A percentile compares a stretch with the other conserved stretches of the same genome.
These are phyloP conservation scores for Triticum aestivum DNA, from an alignment of 176 grass and related monocot genomes.

Conservation along the genomic window DNA sequence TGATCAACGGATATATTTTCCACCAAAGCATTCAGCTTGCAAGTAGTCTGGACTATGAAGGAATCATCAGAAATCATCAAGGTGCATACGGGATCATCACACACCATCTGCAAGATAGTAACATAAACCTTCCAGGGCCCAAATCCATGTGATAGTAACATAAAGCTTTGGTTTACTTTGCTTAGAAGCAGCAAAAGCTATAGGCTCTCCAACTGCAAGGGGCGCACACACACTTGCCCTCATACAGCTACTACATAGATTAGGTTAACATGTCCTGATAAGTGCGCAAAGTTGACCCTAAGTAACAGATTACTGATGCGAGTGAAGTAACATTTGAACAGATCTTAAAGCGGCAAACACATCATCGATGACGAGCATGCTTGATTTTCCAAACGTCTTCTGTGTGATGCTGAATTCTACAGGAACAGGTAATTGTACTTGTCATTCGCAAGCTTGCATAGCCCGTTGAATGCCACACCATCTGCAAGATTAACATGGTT, in stretches of 20 bases:
- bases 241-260: constrained; percentile 24
- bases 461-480: constrained; percentile 55
- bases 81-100: background rate
- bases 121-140: no score
- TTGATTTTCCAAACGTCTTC: constrained; percentile 23
- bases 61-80: constrained; percentile 5
- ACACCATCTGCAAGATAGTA: no score
- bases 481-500: constrained; percentile 49
- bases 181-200: constrained; percentile 24
- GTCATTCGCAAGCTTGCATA: constrained; percentile 71
- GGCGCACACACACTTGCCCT: background rate
- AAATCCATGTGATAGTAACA: background rate
- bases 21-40: background rate
- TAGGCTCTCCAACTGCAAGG: constrained; percentile 20
- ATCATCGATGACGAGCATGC: constrained; percentile 8
- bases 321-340: constrained; percentile 16
- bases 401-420: constrained; percentile 24
- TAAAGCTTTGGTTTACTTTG: constrained; percentile 33
- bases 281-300: background rate
- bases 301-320: background rate
- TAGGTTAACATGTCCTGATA: constrained; percentile 22
- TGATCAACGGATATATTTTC: background rate
- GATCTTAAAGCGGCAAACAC: background rate
- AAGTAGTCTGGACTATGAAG: background rate
- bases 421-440: constrained; percentile 76